phyloP scores from a whole-genome alignment of 768 basidiomycete genomes.

The Russula virescens region DNA sequence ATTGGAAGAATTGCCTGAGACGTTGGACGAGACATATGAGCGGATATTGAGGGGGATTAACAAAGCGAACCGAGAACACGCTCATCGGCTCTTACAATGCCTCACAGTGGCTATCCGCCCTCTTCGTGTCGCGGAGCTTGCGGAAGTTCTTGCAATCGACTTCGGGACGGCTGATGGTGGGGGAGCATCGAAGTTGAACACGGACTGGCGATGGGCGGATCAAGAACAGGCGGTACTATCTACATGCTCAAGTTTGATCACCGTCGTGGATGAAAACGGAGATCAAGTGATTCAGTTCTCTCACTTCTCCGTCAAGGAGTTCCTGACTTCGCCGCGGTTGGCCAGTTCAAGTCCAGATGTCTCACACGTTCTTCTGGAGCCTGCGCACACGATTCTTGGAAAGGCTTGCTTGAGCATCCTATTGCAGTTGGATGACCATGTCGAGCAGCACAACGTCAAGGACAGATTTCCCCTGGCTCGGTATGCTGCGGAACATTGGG shows the following conservation, averaged over 20 bases:
- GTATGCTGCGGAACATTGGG: background rate
- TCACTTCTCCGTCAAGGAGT: slow-evolving; percentile 6
- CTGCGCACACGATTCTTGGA: background rate
- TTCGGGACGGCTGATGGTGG: background rate
- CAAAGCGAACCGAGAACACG: background rate
- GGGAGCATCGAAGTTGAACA: background rate
- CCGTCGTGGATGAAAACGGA: background rate
- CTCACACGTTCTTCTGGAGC: background rate
- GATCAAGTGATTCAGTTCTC: background rate
- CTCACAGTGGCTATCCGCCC: background rate
- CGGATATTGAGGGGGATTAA: background rate
- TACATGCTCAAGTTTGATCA: background rate
- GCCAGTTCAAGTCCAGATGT: background rate
- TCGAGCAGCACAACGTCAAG: background rate
- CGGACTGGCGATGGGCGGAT: slow-evolving; percentile 2
- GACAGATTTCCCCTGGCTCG: background rate
- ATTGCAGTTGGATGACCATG: background rate
- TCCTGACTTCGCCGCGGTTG: background rate
- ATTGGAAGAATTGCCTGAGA: background rate
- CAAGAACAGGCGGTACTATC: background rate
- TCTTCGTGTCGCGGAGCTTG: background rate
- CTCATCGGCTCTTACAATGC: background rate
- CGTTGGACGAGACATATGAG: background rate
- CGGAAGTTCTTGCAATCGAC: background rate
- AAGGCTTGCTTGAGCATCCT: background rate